Percentiles rank a stretch among this genome's conserved stretches.
Evolutionary conservation across 306 rosid genomes (phyloP).

Genomic region (Pueraria montana): DNA sequence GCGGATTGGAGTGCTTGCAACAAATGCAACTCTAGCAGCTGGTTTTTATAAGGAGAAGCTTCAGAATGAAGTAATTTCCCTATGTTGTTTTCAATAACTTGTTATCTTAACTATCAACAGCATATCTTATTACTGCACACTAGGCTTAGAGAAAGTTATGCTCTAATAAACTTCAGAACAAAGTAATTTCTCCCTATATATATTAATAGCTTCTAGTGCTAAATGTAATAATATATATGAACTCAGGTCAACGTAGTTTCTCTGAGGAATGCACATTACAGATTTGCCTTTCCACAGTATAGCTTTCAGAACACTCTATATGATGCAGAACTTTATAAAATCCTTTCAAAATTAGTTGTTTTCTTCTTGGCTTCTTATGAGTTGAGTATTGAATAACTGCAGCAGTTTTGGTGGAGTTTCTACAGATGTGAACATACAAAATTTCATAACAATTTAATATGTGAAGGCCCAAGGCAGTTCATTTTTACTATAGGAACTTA

Average conservation of each 20-base stretch:
- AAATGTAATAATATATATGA: conserved; percentile 1
- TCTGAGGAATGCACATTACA: background rate
- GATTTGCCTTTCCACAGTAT: background rate
- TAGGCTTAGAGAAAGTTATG: background rate
- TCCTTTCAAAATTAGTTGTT: background rate
- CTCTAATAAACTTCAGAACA: background rate
- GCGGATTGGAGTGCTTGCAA: conserved; percentile 81
- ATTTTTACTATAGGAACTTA: background rate
- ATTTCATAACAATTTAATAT: background rate
- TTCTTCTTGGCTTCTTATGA: conserved; percentile 20
- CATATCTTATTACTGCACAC: conserved; percentile 22
- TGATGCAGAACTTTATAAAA: conserved; percentile 5
- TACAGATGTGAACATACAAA: background rate
- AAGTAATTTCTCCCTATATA: background rate
- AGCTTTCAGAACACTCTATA: background rate
- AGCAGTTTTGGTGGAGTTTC: conserved; percentile 4
- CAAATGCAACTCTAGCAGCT: conserved; percentile 67
- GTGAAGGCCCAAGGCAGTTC: conserved; percentile 12
- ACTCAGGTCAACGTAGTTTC: background rate
- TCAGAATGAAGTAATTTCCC: conserved; percentile 73
- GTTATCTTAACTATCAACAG: conserved; percentile 8
- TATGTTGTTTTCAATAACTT: background rate
- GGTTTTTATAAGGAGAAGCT: conserved; percentile 86
- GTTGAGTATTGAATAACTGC: conserved; percentile 26
- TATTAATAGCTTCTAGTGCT: background rate